Evolutionary conservation across 2,329 filamentous ascomycete species (phyloP).

Genomic region (Fusarium tuaranense): DNA sequence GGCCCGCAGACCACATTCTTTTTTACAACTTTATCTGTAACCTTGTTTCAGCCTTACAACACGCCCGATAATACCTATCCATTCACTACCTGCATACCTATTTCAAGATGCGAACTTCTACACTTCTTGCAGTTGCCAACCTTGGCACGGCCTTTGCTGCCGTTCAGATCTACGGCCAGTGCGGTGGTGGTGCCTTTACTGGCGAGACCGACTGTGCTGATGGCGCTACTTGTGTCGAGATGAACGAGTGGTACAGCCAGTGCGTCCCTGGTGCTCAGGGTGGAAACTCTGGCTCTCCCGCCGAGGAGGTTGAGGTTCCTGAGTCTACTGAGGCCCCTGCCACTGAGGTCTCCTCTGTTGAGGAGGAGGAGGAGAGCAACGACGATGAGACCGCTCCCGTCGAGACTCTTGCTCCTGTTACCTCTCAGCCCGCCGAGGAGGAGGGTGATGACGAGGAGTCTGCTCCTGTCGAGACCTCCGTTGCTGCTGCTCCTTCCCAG

Average conservation of each 20-base stretch:
- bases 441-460: neutral
- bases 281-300: slow-evolving; percentile 6
- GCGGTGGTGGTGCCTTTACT: slow-evolving; percentile 25
- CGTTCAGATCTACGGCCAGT: slow-evolving; percentile 35
- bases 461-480: neutral
- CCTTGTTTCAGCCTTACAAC: slow-evolving; percentile 1
- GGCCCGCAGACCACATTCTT: slow-evolving; percentile 24
- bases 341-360: neutral
- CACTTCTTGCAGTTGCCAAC: slow-evolving; percentile 36
- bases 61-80: slow-evolving; percentile 4
- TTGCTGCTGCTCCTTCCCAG: neutral
- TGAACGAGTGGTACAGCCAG: slow-evolving; percentile 40
- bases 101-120: slow-evolving; percentile 27
- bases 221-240: slow-evolving; percentile 25
- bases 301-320: slow-evolving; percentile 12
- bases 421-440: neutral
- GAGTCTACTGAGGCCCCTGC: neutral
- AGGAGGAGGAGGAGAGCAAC: neutral
- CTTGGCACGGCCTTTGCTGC: slow-evolving; percentile 31
- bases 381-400: neutral
- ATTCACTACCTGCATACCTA: neutral
- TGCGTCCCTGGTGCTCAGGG: slow-evolving; percentile 19
- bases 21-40: slow-evolving; percentile 15
- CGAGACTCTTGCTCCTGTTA: neutral
- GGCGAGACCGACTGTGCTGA: slow-evolving; percentile 31